Base-by-base conservation (phyloP, 2,329 filamentous ascomycete genomes). In the Dactylellina drechsleri region DNA sequence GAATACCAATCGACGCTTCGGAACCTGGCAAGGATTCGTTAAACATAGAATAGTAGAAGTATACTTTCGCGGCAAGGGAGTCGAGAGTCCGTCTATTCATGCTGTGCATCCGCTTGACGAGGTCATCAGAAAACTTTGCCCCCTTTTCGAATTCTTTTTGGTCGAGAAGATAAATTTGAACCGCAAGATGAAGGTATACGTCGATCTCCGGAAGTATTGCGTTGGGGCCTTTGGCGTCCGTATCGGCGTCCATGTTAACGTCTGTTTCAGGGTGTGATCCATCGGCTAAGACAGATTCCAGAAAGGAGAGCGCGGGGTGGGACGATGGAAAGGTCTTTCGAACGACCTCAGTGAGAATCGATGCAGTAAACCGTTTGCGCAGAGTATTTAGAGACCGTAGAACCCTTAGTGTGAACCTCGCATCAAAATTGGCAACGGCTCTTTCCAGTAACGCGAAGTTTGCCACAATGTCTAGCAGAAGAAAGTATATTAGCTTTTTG, bases 21-120 rank as follows among this genome's bases (percentile, higher is more conserved):
- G 93, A 97, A 23, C 94, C 93, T 52, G 95, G 92, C 77, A 94
- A 88, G 5, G 5, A 64, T 86, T 99, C 95, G 84, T 91, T 92
- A 85, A 98, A 98, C 79, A 98, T 86, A 23, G 92, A 92, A 84
- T 92, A 97, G 86, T 99, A 99, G 84, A 97, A 98, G 86, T 97
- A 99, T 77, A 94, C 93, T 83, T 96, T 96, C 78, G 94, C 93
- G 72, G 93, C 92, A 72, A 99, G 88, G 58, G 93, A 93, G 83
- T 99, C 95, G 77, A 99, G 85, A 23, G 95, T 98, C 79, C 95
- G 90, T 77, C 95, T 91, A 85, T 99, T 99, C 81, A 96, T 86
- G 62, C 89, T 87, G 80, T 96, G 92, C 82, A 98, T 90, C 81
- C 91, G 90, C 81, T 94, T 91, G 60, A 93, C 89, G 64, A 99